Base-by-base conservation (phyloP, 352 stramenopile genomes). In the Phytophthora capsici region DNA sequence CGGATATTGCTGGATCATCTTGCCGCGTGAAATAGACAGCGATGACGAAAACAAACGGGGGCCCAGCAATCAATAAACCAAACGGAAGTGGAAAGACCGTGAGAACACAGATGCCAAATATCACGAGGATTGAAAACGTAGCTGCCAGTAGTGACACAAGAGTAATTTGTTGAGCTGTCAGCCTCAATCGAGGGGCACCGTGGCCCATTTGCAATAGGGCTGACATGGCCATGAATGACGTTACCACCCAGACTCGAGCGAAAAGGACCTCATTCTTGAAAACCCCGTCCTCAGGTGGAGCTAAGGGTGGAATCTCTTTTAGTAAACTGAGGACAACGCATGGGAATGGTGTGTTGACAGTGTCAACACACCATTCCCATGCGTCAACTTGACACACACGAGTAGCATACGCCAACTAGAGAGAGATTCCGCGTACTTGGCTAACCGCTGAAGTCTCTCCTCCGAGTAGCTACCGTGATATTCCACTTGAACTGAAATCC, bases 201-300 rank as follows among this genome's bases (percentile, higher is more conserved):
- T n/a, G n/a, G n/a, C n/a, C n/a, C n/a, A n/a, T n/a, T n/a, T n/a
- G n/a, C n/a, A n/a, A n/a, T n/a, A n/a, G n/a, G n/a, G n/a, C n/a
- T n/a, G n/a, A n/a, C 10, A 49, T 36, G 5, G 34, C 53, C 23
- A 71, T 62, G 22, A 68, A 71, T 2, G 19, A 43, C 7, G 64
- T 1, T 4, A 45, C 22, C 7, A 9, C 19, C 63, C 59, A 75
- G 26, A 16, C 16, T 46, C 77, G 69, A 20, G 48, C 19, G 25
- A 63, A 82, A 26, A 84, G 73, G 2, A 69, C 50, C 12, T 67
- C 66, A 59, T 84, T 88, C 10, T 63, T 59, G 41, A 63, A 56
- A 14, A 67, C 61, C 6, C 76, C 76, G 16, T 37, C 43, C n/a
- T 54, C 28, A 1, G 73, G 65, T 10, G 43, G 16, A n/a, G 20